Percentiles rank a stretch among this genome's conserved stretches.
Conservation (phyloP, 2,329 filamentous ascomycete species). For the Fusarium pininemorale region DNA sequence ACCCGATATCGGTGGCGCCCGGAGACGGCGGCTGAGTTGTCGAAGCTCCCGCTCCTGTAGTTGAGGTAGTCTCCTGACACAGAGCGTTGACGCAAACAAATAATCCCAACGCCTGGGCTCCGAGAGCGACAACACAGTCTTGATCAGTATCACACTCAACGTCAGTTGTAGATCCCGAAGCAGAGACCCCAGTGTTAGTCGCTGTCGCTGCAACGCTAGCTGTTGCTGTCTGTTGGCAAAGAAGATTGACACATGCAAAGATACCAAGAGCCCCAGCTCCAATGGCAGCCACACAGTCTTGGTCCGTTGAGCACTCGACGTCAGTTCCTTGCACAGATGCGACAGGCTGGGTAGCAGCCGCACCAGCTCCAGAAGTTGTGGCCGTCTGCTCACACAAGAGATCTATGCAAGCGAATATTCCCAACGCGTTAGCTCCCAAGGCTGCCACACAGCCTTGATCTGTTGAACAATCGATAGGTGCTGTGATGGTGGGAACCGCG, state of each 20-base stretch:
- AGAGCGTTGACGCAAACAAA: slow-evolving; percentile 1
- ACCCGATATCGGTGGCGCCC: background rate
- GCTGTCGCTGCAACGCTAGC: background rate
- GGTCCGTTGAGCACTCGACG: background rate
- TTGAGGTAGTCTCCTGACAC: background rate
- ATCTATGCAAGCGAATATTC: background rate
- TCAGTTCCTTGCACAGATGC: background rate
- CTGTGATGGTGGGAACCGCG: background rate
- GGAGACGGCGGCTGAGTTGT: background rate
- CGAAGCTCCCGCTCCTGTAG: background rate
- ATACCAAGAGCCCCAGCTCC: background rate
- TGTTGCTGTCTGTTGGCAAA: slow-evolving; percentile 3
- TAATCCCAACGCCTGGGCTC: background rate
- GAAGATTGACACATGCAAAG: slow-evolving; percentile 1
- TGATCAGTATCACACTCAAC: background rate
- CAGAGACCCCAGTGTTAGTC: background rate
- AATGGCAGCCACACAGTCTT: slow-evolving; percentile 4
- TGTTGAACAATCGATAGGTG: background rate
- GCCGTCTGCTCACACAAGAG: slow-evolving; percentile 2
- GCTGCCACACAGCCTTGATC: background rate
- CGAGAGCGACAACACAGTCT: slow-evolving; percentile 4
- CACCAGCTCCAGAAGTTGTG: background rate
- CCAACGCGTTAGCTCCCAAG: background rate
- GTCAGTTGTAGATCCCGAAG: background rate
- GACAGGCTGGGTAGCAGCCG: background rate